Evolutionary conservation across 805 yeast species (phyloP).

Genomic region (Candida sithepensis): DNA sequence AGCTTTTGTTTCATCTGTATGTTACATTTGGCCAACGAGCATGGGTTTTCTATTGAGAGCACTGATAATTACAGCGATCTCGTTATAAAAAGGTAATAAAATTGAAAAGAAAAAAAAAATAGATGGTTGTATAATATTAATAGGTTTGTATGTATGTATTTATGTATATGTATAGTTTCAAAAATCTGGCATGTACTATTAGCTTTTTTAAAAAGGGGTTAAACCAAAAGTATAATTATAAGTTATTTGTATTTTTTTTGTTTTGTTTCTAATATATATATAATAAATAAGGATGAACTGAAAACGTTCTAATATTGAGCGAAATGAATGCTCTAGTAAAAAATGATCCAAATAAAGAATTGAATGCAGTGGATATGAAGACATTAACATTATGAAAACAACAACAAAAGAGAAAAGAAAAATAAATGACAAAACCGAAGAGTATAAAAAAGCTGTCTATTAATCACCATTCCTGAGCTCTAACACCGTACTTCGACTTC

Average conservation of each 20-base stretch:
- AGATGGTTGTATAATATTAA: not conserved
- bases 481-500: slow-evolving; percentile 62
- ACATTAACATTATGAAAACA: not conserved
- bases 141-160: too few relatives aligned
- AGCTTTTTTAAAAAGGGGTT: too few relatives aligned
- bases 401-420: not conserved
- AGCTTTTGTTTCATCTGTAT: slow-evolving; percentile 50
- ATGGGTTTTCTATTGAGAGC: slow-evolving; percentile 38
- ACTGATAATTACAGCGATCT: slow-evolving; percentile 36
- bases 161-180: too few relatives aligned
- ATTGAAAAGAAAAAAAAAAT: not conserved
- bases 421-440: not conserved
- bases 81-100: slow-evolving; percentile 22
- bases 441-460: not conserved
- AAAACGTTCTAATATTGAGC: not conserved
- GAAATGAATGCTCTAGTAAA: not conserved
- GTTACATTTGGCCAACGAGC: slow-evolving; percentile 48
- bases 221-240: too few relatives aligned
- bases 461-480: slow-evolving; percentile 68
- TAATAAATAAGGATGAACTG: not conserved
- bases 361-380: not conserved
- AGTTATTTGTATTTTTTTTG: too few relatives aligned
- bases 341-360: not conserved
- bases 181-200: too few relatives aligned
- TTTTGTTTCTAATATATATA: not conserved